Evolutionary conservation across 768 basidiomycete genomes (phyloP).

Genomic region (Hypsizygus marmoreus): DNA sequence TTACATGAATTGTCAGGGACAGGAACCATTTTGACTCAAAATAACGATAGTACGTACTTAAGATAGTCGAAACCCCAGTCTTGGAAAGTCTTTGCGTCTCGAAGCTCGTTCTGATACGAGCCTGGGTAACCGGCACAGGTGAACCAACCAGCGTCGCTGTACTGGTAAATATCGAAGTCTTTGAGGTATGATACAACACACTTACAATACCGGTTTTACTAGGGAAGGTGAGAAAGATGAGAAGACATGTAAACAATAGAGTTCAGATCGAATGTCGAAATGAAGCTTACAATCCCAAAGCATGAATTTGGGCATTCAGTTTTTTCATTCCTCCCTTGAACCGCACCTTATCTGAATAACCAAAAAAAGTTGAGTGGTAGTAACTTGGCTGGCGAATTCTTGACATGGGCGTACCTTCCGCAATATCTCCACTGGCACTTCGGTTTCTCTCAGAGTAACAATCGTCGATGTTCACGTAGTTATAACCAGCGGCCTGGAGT

Average conservation of each 20-base stretch:
- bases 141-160: constrained; percentile 65
- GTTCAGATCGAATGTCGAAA: background rate
- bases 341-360: constrained; percentile 42
- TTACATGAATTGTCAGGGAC: background rate
- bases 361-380: background rate
- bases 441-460: constrained; percentile 63
- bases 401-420: constrained; percentile 41
- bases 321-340: constrained; percentile 60
- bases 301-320: constrained; percentile 57
- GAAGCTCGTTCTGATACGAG: constrained; percentile 59
- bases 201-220: constrained; percentile 47
- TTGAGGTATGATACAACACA: background rate
- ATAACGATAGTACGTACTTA: constrained; percentile 41
- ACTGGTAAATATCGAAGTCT: constrained; percentile 31
- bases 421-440: constrained; percentile 49
- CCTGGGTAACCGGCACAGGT: constrained; percentile 71
- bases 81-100: constrained; percentile 57
- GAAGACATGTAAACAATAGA: background rate
- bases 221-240: background rate
- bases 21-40: background rate
- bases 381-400: no score
- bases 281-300: constrained; percentile 53
- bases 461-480: constrained; percentile 64
- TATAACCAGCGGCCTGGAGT: constrained; percentile 57
- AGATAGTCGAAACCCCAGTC: constrained; percentile 71